Base-by-base conservation (phyloP, 441 rosid genomes). In the Pelargonium myrrhifolium region DNA sequence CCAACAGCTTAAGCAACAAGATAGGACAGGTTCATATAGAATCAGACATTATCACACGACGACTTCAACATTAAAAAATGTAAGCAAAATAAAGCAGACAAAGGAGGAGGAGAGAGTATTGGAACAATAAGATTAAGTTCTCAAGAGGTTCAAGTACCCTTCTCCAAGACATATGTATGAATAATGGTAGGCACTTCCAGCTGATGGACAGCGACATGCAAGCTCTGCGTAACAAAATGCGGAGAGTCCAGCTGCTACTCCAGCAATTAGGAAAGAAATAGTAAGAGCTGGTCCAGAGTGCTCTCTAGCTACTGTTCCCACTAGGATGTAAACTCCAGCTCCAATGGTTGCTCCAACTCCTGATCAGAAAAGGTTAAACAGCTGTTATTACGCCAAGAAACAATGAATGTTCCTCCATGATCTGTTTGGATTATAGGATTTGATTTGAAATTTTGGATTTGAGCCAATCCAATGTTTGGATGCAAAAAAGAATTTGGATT, bases 121-220 rank as follows among this genome's bases (percentile, higher is more conserved):
- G n/a, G 26, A 45, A 45, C n/a, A 45, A 11, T 45, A 11, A 45
- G n/a, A 45, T 1, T 9, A 10, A 45, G n/a, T 45, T 24, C 1
- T 24, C 26, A 11, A 9, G 14, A 45, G 10, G 51, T 9, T 45
- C 14, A 45, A 66, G n/a, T 82, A 93, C 99, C 96, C 96, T 85
- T 93, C 99, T 43, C 99, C 99, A 45, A 87, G 84, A 72, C 99
- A 93, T 60, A 93, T 93, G 79, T 93, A 93, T 0, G 99, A 83
- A 79, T 91, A 93, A 64, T 93, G 99, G 78, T 93, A 93, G 3
- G 99, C 99, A 75, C 99, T 93, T 42, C 99, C 99, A 68, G 99
- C 99, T 59, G 99, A 93, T 1, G 99, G 99, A 63, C 97, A 93
- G 12, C 99, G 88, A 72, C 97, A 85, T 9, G 97, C 84, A 78